Evolutionary conservation across 257 asterid genomes (phyloP).

Genomic region (Fraxinus pennsylvanica): DNA sequence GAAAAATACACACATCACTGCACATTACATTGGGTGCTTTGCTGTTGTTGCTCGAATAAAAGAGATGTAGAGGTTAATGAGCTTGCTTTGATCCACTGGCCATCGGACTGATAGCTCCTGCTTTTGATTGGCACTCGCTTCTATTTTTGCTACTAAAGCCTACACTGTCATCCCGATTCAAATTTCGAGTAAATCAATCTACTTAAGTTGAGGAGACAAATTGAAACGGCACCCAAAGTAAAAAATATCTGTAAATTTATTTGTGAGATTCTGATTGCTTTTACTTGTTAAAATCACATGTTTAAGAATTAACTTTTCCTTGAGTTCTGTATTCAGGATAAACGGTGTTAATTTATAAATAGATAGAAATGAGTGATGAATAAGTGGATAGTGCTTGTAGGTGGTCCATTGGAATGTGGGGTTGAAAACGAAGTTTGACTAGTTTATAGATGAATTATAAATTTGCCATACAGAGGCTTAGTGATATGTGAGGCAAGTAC

Average conservation of each 20-base stretch:
- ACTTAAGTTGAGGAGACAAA: not conserved
- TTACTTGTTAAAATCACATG: not conserved
- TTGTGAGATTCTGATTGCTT: not conserved
- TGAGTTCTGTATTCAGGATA: not conserved
- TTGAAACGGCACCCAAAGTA: not conserved
- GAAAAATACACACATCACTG: not conserved
- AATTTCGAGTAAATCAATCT: not conserved
- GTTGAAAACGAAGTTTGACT: no score
- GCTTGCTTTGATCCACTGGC: slow-evolving; percentile 1
- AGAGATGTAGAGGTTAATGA: not conserved
- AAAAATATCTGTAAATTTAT: not conserved
- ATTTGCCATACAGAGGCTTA: no score
- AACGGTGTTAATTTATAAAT: no score
- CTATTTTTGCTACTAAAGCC: not conserved
- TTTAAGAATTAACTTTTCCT: not conserved
- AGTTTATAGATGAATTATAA: no score
- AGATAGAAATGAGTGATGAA: no score
- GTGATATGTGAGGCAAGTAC: not conserved
- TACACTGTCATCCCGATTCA: not conserved
- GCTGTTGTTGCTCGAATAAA: not conserved
- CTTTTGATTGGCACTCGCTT: not conserved
- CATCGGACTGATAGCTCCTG: not conserved
- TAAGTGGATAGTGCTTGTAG: no score
- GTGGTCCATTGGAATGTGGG: no score
- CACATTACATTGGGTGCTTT: not conserved